Conservation (phyloP, 192 early-diverging fungal genomes). For the Ramicandelaber brevisporus region DNA sequence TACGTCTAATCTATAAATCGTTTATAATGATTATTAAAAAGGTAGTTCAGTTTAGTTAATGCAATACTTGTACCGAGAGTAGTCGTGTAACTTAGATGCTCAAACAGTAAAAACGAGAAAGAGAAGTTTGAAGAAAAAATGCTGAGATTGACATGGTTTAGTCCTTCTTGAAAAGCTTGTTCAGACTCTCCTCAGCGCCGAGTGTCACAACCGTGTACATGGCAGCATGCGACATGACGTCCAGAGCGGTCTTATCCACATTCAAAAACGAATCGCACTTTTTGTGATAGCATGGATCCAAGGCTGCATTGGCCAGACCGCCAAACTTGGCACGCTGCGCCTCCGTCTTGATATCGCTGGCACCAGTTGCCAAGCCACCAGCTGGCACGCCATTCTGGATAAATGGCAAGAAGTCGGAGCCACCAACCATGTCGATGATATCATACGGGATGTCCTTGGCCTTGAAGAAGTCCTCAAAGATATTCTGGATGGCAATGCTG, state of each 20-base stretch:
- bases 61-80: no score
- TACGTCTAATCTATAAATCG: no score
- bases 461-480: slow-evolving; percentile 27
- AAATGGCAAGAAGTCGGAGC: slow-evolving; percentile 43
- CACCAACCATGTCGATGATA: slow-evolving; percentile 26
- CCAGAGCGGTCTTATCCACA: slow-evolving; percentile 25
- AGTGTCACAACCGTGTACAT: slow-evolving; percentile 14
- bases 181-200: no score
- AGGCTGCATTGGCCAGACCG: slow-evolving; percentile 30
- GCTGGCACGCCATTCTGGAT: slow-evolving; percentile 30
- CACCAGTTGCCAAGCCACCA: slow-evolving; percentile 36
- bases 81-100: no score
- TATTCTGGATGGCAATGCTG: slow-evolving; percentile 25
- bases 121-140: no score
- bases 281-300: slow-evolving; percentile 43
- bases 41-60: no score
- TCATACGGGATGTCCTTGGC: slow-evolving; percentile 16
- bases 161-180: no score
- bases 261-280: slow-evolving; percentile 39
- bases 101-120: no score
- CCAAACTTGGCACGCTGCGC: slow-evolving; percentile 24
- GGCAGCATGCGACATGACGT: slow-evolving; percentile 17
- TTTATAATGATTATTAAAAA: no score
- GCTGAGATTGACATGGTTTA: no score
- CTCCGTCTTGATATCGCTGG: slow-evolving; percentile 25